Conservation (phyloP, 1,284 basidiomycete genomes). For the Naganishia albida region DNA sequence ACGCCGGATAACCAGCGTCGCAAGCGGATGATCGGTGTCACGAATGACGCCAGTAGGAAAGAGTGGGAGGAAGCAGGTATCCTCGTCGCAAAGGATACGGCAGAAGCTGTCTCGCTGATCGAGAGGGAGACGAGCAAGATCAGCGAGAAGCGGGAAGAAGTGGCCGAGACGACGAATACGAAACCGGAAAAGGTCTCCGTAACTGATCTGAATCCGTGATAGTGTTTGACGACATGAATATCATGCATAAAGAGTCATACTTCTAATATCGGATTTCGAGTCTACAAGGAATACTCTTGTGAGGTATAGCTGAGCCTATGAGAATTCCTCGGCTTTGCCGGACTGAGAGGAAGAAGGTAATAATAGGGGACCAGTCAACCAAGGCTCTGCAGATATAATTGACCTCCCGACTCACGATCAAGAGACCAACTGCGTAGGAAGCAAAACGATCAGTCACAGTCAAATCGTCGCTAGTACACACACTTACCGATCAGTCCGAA, state of each 20-base stretch:
- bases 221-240: not conserved
- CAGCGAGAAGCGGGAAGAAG: conserved; percentile 10
- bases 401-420: conserved; percentile 45
- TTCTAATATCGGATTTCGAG: too few species aligned
- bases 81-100: conserved; percentile 7
- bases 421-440: conserved; percentile 49
- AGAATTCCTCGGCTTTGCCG: conserved; percentile 55
- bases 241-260: conserved; percentile 4
- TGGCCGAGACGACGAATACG: conserved; percentile 4
- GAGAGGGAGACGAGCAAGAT: conserved; percentile 11
- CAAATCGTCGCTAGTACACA: not conserved
- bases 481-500: conserved; percentile 87
- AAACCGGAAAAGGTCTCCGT: conserved; percentile 20
- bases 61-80: conserved; percentile 22
- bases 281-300: not conserved
- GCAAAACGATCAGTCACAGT: conserved; percentile 30
- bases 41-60: not conserved
- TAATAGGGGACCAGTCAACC: not conserved
- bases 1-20: conserved; percentile 25
- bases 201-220: conserved; percentile 20
- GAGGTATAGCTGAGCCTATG: conserved; percentile 31
- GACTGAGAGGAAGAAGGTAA: conserved; percentile 40
- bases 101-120: conserved; percentile 7
- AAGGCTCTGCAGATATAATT: not conserved
- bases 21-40: conserved; percentile 21